Evolutionary conservation across 139 green algal genomes (phyloP), one percentile per base, ranked within the genome.

Genomic region (Gonium pectorale): DNA sequence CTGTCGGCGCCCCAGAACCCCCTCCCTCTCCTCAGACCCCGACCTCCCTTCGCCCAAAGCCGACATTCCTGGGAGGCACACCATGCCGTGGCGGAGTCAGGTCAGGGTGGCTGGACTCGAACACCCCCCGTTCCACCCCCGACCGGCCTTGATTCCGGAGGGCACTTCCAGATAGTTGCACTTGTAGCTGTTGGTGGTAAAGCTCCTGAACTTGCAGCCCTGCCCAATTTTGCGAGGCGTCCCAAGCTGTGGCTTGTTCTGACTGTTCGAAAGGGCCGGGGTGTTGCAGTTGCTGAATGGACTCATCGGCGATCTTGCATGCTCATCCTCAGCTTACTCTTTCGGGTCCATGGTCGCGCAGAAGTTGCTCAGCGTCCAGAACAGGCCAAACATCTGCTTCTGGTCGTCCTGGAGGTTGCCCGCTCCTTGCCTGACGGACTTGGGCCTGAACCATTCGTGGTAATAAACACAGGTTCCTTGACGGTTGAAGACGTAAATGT

Each of bases 351-450:
- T 86, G 2, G 97, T 94, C 7, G 95, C 91, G 31, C 90, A 87
- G 59, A 99, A 95, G 37, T 95, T 95, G 66, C 91, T 95, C 56
- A 99, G 86, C 1, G 95, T 98, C 92, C 97, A 99, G 72, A 98
- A 93, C 4, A 99, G 90, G 1, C 96, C 96, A 92, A 99, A 99
- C 93, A 99, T 96, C 66, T 98, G 93, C 90, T 99, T 99, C 72
- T 96, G 92, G 66, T 99, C 96, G 68, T 98, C 97, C 24, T 81
- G 81, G 17, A 91, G 70, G 5, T 81, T 94, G 31, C 93, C 94
- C 1, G 93, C 93, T 1, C 95, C 95, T 31, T 95, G 81, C 69
- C 89, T 94, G 0, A 96, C 93, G 0, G 91, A 87, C 84, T 96
- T 96, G 2, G 94, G 88, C 19, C 96, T 90, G 29, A 89, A 89